These are phyloP conservation scores for Nematocida ironsii DNA, from an alignment of 371 early-diverging fungal species.

Conservation along the genomic window DNA sequence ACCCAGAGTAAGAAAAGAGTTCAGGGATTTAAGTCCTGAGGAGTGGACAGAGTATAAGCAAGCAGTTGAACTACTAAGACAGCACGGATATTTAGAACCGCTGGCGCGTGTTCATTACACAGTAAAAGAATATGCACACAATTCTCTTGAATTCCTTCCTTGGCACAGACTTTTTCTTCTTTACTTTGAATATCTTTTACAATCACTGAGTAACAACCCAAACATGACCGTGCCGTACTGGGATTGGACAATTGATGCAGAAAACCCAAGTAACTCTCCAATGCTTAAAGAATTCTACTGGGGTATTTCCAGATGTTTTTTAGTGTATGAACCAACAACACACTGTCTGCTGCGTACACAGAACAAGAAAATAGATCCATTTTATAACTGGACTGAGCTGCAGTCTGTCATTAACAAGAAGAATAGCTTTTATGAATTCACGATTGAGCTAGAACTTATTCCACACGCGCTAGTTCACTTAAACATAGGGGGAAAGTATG, in stretches of 20 bases:
- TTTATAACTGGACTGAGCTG: conserved; percentile 65
- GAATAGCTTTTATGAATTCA: conserved; percentile 68
- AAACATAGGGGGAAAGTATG: conserved; percentile 71
- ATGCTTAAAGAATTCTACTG: conserved; percentile 22
- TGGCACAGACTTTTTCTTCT: conserved; percentile 68
- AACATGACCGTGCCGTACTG: conserved; percentile 71
- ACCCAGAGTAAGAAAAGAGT: conserved; percentile 49
- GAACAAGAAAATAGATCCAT: conserved; percentile 59
- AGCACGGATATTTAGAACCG: conserved; percentile 32
- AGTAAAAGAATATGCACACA: conserved; percentile 69
- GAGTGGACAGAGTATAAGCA: conserved; percentile 53
- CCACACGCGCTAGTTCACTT: conserved; percentile 71
- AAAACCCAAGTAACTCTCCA: conserved; percentile 42
- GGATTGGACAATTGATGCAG: conserved; percentile 70
- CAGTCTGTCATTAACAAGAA: conserved; percentile 65
- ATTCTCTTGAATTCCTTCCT: conserved; percentile 63
- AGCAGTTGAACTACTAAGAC: conserved; percentile 34
- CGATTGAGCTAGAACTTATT: conserved; percentile 67
- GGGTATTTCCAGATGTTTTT: conserved; percentile 27
- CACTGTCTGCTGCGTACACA: conserved; percentile 56
- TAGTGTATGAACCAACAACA: conserved; percentile 42
- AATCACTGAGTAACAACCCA: conserved; percentile 67
- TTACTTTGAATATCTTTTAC: conserved; percentile 65
- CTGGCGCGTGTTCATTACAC: conserved; percentile 31
- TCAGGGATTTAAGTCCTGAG: conserved; percentile 45